phyloP scores from a whole-genome alignment of 257 asterid genomes.

The Sherardia arvensis region DNA sequence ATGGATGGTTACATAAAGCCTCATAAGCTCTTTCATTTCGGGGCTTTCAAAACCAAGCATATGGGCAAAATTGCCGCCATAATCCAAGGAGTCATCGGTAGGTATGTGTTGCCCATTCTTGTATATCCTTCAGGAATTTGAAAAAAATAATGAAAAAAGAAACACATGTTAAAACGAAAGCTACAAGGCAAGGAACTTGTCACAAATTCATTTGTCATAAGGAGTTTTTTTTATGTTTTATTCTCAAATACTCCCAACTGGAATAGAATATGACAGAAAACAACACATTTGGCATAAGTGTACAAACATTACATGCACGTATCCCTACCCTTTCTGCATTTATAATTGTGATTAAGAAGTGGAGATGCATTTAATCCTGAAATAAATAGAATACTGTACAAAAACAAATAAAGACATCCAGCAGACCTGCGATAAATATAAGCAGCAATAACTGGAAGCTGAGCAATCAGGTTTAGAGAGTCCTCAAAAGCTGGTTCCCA shows the following conservation, averaged over 20 bases:
- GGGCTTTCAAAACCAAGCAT: slow-evolving; percentile 91
- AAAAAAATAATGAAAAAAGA: slow-evolving; percentile 10
- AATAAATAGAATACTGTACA: too few relatives aligned
- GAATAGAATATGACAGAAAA: neutral
- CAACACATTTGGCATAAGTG: neutral
- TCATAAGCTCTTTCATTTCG: slow-evolving; percentile 91
- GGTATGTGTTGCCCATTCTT: slow-evolving; percentile 72
- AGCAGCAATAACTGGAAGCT: slow-evolving; percentile 81
- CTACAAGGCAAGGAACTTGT: neutral
- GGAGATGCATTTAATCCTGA: too few relatives aligned
- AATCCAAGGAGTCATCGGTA: slow-evolving; percentile 78
- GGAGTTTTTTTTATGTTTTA: too few relatives aligned
- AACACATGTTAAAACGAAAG: neutral
- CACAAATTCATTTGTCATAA: neutral
- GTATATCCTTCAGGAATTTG: slow-evolving; percentile 49
- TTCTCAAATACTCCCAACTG: neutral
- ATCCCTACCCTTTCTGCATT: neutral
- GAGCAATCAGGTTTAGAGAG: slow-evolving; percentile 94
- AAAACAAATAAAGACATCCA: too few relatives aligned
- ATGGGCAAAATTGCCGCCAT: slow-evolving; percentile 90
- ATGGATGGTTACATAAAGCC: slow-evolving; percentile 92
- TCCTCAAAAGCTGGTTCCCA: slow-evolving; percentile 98
- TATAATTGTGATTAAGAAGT: neutral
- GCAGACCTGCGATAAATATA: slow-evolving; percentile 94
- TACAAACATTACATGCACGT: neutral